These are phyloP conservation scores for Pythium dissotocum DNA, from an alignment of 352 stramenopile species.

Conservation along the genomic window DNA sequence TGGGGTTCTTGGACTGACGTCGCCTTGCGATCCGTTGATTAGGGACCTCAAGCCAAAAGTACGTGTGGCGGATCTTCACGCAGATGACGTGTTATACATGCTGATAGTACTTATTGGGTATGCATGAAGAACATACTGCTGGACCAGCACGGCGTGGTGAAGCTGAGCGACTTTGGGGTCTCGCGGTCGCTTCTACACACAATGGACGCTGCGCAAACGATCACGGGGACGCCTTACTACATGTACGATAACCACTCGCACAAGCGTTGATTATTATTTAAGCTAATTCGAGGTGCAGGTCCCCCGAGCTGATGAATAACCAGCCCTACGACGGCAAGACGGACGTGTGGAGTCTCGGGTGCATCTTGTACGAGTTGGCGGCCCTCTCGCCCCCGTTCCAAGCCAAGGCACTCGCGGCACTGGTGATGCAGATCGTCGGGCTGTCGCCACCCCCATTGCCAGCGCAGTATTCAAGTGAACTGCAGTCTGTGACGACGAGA, in stretches of 20 bases:
- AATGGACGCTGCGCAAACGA: conserved; percentile 49
- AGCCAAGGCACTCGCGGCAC: conserved; percentile 50
- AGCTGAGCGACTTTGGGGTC: conserved; percentile 76
- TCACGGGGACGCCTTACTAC: conserved; percentile 77
- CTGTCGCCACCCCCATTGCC: conserved; percentile 34
- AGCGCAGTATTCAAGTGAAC: conserved; percentile 29
- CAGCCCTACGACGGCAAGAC: conserved; percentile 62
- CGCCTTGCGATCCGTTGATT: conserved; percentile 2
- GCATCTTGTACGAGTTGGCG: conserved; percentile 79
- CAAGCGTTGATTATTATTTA: no score
- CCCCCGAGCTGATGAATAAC: conserved; percentile 75
- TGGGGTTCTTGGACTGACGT: conserved; percentile 16
- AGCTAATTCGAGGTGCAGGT: conserved; percentile 30
- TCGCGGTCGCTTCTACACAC: conserved; percentile 45
- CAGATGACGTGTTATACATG: not conserved
- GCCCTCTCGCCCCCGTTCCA: conserved; percentile 59
- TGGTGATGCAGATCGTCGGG: conserved; percentile 60
- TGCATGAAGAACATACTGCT: conserved; percentile 52
- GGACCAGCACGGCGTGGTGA: conserved; percentile 55
- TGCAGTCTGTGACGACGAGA: conserved; percentile 32
- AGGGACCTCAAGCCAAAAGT: conserved; percentile 67
- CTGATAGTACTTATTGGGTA: not conserved
- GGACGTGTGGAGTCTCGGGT: conserved; percentile 86
- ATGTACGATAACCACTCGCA: conserved; percentile 35
- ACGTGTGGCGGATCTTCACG: not conserved